phyloP scores from a whole-genome alignment of 1,284 basidiomycete genomes.

The Boletus sp. region DNA sequence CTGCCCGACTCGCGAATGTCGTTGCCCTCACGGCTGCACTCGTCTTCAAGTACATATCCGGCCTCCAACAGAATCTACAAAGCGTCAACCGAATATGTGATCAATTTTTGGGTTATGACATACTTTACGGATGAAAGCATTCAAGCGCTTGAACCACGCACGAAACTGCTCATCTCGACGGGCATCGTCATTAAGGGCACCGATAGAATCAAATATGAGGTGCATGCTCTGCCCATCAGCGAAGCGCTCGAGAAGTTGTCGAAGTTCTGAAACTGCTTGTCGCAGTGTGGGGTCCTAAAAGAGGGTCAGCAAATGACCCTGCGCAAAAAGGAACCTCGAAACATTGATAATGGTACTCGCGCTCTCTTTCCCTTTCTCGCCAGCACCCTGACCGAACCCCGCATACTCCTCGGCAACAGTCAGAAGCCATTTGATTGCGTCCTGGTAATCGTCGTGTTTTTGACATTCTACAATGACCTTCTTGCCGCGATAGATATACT shows the following conservation, averaged over 20 bases:
- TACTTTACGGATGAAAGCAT: conserved; percentile 65
- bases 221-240: conserved; percentile 73
- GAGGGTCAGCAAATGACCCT: conserved; percentile 3
- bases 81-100: neutral
- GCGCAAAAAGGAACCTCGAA: neutral
- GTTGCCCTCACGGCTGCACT: conserved; percentile 60
- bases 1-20: conserved; percentile 69
- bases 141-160: conserved; percentile 71
- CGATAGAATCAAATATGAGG: conserved; percentile 67
- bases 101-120: conserved; percentile 12
- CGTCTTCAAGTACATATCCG: conserved; percentile 83
- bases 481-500: conserved; percentile 56
- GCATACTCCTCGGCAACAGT: conserved; percentile 74
- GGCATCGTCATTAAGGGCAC: conserved; percentile 74
- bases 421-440: conserved; percentile 75
- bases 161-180: conserved; percentile 74
- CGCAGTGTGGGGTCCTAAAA: conserved; percentile 53
- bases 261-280: conserved; percentile 62
- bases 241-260: conserved; percentile 86
- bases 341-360: conserved; percentile 30
- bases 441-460: conserved; percentile 88
- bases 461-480: conserved; percentile 84
- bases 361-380: conserved; percentile 40
- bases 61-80: conserved; percentile 73
- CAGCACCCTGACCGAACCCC: conserved; percentile 53